A percentile compares a stretch with the other conserved stretches of the same genome.
Conservation (phyloP, 192 early-diverging fungal genomes). For the Martensiomyces pterosporus region DNA sequence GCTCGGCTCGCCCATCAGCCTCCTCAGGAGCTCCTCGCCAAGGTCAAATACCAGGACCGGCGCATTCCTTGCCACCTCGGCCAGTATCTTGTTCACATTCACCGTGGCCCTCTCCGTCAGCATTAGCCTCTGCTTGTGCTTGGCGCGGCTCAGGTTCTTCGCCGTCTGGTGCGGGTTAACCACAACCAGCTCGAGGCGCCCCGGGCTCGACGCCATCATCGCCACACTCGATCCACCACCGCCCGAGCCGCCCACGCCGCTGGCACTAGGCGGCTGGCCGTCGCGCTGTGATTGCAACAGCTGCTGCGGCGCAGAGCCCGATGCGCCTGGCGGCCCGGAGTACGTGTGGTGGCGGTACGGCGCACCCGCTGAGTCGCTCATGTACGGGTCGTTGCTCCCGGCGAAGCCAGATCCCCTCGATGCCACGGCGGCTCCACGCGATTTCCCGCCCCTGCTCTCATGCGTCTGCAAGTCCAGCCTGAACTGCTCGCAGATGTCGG, state of each 20-base stretch:
- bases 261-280: constrained; percentile 3
- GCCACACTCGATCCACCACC: too few species aligned
- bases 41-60: constrained; percentile 66
- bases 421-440: constrained; percentile 19
- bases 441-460: constrained; percentile 25
- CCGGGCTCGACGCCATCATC: constrained; percentile 36
- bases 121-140: constrained; percentile 32
- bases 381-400: too few species aligned
- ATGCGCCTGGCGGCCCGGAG: too few species aligned
- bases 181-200: constrained; percentile 23
- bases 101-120: constrained; percentile 50
- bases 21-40: constrained; percentile 54
- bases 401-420: too few species aligned
- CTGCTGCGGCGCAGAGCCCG: background rate
- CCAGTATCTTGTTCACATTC: constrained; percentile 53
- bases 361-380: too few species aligned
- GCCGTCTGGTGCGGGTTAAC: constrained; percentile 32
- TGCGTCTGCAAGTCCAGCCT: constrained; percentile 55
- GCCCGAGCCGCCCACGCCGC: constrained; percentile 9
- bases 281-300: too few species aligned
- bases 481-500: constrained; percentile 65
- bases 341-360: background rate
- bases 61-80: constrained; percentile 51
- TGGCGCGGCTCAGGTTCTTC: constrained; percentile 31
- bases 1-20: constrained; percentile 54